A percentile compares a stretch with the other conserved stretches of the same genome.
These are phyloP conservation scores for Combretum micranthum DNA, from an alignment of 345 rosid species.

Conservation along the genomic window DNA sequence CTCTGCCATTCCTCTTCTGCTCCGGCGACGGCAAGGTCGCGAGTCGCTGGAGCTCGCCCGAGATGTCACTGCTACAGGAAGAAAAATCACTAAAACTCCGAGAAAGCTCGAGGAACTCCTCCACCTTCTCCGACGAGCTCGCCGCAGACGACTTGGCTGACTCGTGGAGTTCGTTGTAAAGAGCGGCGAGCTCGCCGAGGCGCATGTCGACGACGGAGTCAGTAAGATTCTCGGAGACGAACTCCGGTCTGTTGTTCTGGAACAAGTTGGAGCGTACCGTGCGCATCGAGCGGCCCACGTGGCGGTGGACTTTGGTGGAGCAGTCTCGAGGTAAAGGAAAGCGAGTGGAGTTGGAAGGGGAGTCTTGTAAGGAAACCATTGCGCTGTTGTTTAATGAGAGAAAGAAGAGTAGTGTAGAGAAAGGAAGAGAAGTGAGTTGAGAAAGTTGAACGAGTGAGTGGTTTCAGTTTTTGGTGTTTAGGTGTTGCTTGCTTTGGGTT, in stretches of 20 bases:
- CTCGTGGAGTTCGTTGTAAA: constrained; percentile 21
- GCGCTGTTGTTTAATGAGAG: neutral
- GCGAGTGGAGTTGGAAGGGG: constrained; percentile 50
- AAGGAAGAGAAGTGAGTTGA: neutral
- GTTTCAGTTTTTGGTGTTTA: neutral
- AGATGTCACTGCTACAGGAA: constrained; percentile 80
- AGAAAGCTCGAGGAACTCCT: constrained; percentile 65
- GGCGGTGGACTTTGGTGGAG: constrained; percentile 44
- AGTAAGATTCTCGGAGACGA: constrained; percentile 60
- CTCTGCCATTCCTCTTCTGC: constrained; percentile 6
- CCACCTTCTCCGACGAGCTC: constrained; percentile 30
- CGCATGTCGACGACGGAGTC: constrained; percentile 87
- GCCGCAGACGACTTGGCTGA: constrained; percentile 27
- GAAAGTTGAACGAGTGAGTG: neutral
- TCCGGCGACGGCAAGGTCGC: constrained; percentile 61
- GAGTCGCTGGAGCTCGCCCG: constrained; percentile 89
- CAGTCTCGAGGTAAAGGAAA: constrained; percentile 45
- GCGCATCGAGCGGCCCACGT: constrained; percentile 82
- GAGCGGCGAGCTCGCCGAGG: constrained; percentile 67
- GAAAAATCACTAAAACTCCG: constrained; percentile 84
- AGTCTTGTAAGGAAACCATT: constrained; percentile 72
- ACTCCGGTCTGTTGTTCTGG: constrained; percentile 34
- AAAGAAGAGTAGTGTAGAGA: neutral
- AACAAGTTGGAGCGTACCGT: constrained; percentile 65
- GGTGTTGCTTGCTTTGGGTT: constrained; percentile 3